Evolutionary conservation across 2,329 filamentous ascomycete genomes (phyloP).

Genomic region (Penicillium thymicola): DNA sequence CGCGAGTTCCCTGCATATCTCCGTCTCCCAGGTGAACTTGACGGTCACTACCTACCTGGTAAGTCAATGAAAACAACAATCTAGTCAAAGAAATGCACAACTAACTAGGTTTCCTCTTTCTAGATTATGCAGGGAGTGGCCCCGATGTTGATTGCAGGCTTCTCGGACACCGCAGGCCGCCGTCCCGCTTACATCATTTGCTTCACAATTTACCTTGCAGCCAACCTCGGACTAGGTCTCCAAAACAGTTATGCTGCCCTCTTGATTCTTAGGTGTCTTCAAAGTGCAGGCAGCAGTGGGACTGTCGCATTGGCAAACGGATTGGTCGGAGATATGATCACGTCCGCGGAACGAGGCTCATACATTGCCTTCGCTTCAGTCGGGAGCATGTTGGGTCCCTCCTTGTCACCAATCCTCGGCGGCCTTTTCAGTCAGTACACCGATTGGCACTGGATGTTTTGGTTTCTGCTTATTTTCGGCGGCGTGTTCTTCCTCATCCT

Average conservation of each 20-base stretch:
- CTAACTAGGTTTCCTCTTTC: background rate
- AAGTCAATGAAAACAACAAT: conserved; percentile 9
- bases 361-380: conserved; percentile 27
- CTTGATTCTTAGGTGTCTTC: conserved; percentile 16
- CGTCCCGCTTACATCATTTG: conserved; percentile 57
- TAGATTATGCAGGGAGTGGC: conserved; percentile 29
- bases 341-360: conserved; percentile 64
- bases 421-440: conserved; percentile 64
- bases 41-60: conserved; percentile 52
- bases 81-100: no score
- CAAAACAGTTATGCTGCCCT: conserved; percentile 52
- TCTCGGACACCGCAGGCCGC: conserved; percentile 58
- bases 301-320: conserved; percentile 68
- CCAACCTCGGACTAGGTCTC: conserved; percentile 59
- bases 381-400: conserved; percentile 51
- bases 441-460: conserved; percentile 63
- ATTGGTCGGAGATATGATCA: conserved; percentile 51
- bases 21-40: conserved; percentile 46
- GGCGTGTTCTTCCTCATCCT: conserved; percentile 54
- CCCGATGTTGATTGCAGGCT: conserved; percentile 55
- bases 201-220: conserved; percentile 50
- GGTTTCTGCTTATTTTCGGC: conserved; percentile 60
- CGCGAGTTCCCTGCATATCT: conserved; percentile 39
- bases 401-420: conserved; percentile 60
- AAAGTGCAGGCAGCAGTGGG: conserved; percentile 20